Percentiles rank a stretch among this genome's conserved stretches.
Evolutionary conservation across 2,329 filamentous ascomycete species (phyloP).

Genomic region (Fusarium sp.): DNA sequence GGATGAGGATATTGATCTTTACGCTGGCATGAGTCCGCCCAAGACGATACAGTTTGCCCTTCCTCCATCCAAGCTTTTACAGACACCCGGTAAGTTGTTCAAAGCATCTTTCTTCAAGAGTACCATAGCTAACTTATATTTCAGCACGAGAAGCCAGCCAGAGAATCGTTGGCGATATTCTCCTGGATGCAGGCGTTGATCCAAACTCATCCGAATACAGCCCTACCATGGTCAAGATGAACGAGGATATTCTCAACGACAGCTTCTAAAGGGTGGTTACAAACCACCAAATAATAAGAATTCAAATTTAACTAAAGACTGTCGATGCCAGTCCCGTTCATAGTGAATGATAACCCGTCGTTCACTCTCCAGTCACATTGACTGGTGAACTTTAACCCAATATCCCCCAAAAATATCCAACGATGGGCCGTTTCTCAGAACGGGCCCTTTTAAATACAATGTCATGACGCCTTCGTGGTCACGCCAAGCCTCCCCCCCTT

Average conservation of each 20-base stretch:
- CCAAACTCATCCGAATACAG: slow-evolving; percentile 68
- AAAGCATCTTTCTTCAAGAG: background rate
- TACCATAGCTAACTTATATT: slow-evolving; percentile 15
- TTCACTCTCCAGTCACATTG: background rate
- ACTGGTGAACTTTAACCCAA: background rate
- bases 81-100: slow-evolving; percentile 76
- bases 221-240: slow-evolving; percentile 75
- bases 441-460: background rate
- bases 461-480: background rate
- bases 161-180: slow-evolving; percentile 83
- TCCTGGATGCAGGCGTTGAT: slow-evolving; percentile 79
- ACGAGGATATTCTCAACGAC: slow-evolving; percentile 70
- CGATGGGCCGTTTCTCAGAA: background rate
- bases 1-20: slow-evolving; percentile 70
- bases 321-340: slow-evolving; percentile 5
- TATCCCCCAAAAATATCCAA: background rate
- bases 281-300: background rate
- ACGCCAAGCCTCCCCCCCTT: background rate
- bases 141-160: slow-evolving; percentile 82
- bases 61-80: slow-evolving; percentile 80
- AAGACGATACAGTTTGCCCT: slow-evolving; percentile 92
- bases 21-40: slow-evolving; percentile 85
- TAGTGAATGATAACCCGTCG: slow-evolving; percentile 23
- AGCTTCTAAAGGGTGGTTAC: slow-evolving; percentile 62
- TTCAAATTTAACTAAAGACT: background rate